phyloP scores from a whole-genome alignment of 2,329 filamentous ascomycete genomes.

The Immersiporthe knoxdaviesiana region DNA sequence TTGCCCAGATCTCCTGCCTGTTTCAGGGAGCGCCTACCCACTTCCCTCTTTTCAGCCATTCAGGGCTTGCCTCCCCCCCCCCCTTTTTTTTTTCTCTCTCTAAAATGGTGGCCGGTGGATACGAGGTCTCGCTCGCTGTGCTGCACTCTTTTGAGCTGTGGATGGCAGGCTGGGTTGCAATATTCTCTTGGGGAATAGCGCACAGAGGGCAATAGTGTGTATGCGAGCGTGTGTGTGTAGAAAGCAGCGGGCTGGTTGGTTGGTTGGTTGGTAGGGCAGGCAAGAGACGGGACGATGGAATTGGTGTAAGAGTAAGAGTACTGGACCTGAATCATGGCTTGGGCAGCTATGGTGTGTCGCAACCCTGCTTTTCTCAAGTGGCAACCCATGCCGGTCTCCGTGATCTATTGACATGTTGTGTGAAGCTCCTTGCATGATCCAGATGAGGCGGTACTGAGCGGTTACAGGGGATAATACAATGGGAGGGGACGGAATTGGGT shows the following conservation, averaged over 20 bases:
- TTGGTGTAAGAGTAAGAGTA: not conserved
- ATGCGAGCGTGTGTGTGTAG: no score
- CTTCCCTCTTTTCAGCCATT: not conserved
- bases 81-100: not conserved
- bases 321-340: constrained; percentile 9
- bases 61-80: not conserved
- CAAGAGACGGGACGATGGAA: not conserved
- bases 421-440: constrained; percentile 27
- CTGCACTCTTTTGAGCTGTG: not conserved
- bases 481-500: not conserved
- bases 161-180: constrained; percentile 16
- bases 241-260: not conserved
- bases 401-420: constrained; percentile 29
- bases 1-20: constrained; percentile 18
- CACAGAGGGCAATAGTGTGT: not conserved
- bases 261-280: constrained; percentile 1
- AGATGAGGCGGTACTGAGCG: constrained; percentile 19
- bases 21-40: not conserved
- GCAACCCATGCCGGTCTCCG: constrained; percentile 25
- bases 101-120: constrained; percentile 3
- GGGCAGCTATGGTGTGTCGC: constrained; percentile 21
- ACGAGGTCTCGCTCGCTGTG: not conserved
- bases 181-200: not conserved
- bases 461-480: not conserved
- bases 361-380: constrained; percentile 20